phyloP scores from a whole-genome alignment of 164 flowering plant species.

The Annona squamosa region DNA sequence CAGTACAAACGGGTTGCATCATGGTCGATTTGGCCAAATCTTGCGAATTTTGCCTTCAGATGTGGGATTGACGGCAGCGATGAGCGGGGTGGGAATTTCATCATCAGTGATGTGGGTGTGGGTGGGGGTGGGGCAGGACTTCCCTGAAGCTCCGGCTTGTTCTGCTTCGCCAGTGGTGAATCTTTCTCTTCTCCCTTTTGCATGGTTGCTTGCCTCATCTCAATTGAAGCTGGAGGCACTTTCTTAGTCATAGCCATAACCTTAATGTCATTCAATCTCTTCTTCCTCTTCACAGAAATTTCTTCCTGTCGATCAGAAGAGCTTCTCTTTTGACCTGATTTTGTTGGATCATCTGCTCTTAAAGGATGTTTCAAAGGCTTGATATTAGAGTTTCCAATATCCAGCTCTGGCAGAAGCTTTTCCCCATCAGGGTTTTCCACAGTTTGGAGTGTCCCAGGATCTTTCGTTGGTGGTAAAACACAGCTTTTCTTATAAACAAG shows the following conservation, averaged over 20 bases:
- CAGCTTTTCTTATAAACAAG: slow-evolving; percentile 77
- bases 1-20: slow-evolving; percentile 61
- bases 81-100: slow-evolving; percentile 68
- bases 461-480: slow-evolving; percentile 30
- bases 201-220: slow-evolving; percentile 29
- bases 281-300: slow-evolving; percentile 50
- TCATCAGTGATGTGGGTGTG: slow-evolving; percentile 71
- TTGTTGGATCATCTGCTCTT: slow-evolving; percentile 64
- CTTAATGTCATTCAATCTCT: slow-evolving; percentile 50
- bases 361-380: slow-evolving; percentile 32
- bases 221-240: slow-evolving; percentile 5
- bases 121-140: slow-evolving; percentile 7
- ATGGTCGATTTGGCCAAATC: slow-evolving; percentile 85
- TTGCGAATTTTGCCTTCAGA: slow-evolving; percentile 79
- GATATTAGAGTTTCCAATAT: slow-evolving; percentile 17
- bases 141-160: slow-evolving; percentile 10
- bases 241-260: slow-evolving; percentile 46
- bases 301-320: slow-evolving; percentile 73
- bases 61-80: slow-evolving; percentile 63
- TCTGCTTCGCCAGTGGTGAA: slow-evolving; percentile 12
- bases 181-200: slow-evolving; percentile 22
- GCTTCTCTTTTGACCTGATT: slow-evolving; percentile 59
- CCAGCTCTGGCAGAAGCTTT: slow-evolving; percentile 11
- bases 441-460: slow-evolving; percentile 22
- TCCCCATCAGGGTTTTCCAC: slow-evolving; percentile 6